Conservation (phyloP, 306 rosid genomes). For the Amphicarpaea edgeworthii region DNA sequence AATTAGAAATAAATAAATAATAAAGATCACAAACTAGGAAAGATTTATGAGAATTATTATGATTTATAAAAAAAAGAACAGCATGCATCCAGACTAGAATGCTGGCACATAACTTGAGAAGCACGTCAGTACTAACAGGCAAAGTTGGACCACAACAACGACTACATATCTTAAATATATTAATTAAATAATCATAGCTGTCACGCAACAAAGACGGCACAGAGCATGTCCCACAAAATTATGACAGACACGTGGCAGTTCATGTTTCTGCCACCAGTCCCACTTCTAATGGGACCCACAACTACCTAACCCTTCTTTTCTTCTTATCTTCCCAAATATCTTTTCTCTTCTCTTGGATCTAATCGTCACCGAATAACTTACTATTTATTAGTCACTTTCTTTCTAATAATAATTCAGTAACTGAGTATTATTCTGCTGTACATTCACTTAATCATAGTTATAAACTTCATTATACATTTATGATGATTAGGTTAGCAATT, state of each 20-base stretch:
- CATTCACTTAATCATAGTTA: constrained; percentile 8
- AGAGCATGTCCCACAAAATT: background rate
- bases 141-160: constrained; percentile 40
- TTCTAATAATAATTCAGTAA: constrained; percentile 8
- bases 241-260: constrained; percentile 32
- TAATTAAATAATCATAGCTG: constrained; percentile 26
- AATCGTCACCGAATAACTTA: constrained; percentile 27
- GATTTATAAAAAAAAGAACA: background rate
- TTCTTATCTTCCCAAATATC: background rate
- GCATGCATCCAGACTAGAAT: background rate
- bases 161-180: background rate
- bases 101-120: constrained; percentile 7
- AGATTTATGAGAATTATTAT: background rate
- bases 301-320: constrained; percentile 8
- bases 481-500: background rate
- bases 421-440: background rate
- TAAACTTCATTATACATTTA: background rate
- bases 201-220: constrained; percentile 43
- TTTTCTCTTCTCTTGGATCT: constrained; percentile 23
- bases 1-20: constrained; percentile 4
- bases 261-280: background rate
- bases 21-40: background rate
- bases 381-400: background rate
- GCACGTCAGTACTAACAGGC: constrained; percentile 3
- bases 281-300: constrained; percentile 40